phyloP scores from a whole-genome alignment of 345 rosid species.

The Noccaea caerulescens region DNA sequence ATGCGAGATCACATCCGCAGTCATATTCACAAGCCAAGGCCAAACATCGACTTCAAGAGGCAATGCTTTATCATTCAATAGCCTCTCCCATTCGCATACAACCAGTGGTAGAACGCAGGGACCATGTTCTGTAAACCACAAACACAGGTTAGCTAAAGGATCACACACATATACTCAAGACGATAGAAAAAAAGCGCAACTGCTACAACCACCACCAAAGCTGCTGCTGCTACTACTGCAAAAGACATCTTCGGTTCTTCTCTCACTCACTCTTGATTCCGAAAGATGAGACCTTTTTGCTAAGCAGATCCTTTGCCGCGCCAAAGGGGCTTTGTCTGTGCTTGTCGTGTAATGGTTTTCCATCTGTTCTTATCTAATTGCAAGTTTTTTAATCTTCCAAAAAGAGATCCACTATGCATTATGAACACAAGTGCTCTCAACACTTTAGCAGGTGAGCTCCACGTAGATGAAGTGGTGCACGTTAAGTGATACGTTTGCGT shows the following conservation, averaged over 20 bases:
- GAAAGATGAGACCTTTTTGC: constrained; percentile 2
- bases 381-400: constrained; percentile 7
- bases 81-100: constrained; percentile 40
- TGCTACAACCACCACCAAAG: constrained; percentile 3
- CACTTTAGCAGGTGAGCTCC: neutral
- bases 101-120: constrained; percentile 42
- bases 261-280: constrained; percentile 9
- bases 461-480: neutral
- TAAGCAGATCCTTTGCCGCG: constrained; percentile 20
- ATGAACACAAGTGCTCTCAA: neutral
- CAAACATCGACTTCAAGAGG: constrained; percentile 46
- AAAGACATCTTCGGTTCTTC: constrained; percentile 26
- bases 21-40: constrained; percentile 49
- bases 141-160: neutral
- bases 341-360: constrained; percentile 24
- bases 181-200: neutral
- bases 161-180: neutral
- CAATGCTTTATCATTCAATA: constrained; percentile 32
- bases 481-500: neutral
- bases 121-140: constrained; percentile 40
- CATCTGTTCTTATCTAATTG: too few relatives aligned
- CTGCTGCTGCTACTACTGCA: constrained; percentile 25
- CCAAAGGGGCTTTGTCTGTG: constrained; percentile 10
- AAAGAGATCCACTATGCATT: constrained; percentile 23
- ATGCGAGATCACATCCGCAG: constrained; percentile 49